These are phyloP conservation scores for Chaetoscypha palmicola DNA, from an alignment of 2,329 filamentous ascomycete genomes.

Conservation along the genomic window DNA sequence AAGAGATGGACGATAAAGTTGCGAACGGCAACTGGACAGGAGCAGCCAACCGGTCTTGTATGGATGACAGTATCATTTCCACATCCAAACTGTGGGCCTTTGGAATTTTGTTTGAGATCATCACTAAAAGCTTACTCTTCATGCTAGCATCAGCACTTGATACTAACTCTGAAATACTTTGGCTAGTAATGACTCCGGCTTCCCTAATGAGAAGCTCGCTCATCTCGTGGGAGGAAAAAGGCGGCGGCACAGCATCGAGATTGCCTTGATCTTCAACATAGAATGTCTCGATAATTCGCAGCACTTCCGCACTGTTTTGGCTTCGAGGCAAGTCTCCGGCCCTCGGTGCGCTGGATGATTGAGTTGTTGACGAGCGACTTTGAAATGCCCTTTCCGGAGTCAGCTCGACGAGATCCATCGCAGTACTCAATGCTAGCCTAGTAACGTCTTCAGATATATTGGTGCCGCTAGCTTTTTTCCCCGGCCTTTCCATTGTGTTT, in stretches of 20 bases:
- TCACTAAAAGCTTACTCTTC: slow-evolving; percentile 52
- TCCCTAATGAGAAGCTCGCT: slow-evolving; percentile 60
- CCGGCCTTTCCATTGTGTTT: slow-evolving; percentile 39
- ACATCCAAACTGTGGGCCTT: slow-evolving; percentile 40
- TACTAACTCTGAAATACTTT: slow-evolving; percentile 37
- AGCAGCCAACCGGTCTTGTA: slow-evolving; percentile 41
- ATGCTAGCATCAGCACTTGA: slow-evolving; percentile 45
- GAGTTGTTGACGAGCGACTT: slow-evolving; percentile 23
- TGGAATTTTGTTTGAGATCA: slow-evolving; percentile 48
- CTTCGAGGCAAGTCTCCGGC: slow-evolving; percentile 26
- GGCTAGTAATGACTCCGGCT: slow-evolving; percentile 45
- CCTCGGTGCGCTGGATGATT: slow-evolving; percentile 21
- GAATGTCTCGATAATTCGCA: slow-evolving; percentile 56
- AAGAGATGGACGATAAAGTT: slow-evolving; percentile 51
- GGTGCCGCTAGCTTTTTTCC: slow-evolving; percentile 23
- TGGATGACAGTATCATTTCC: slow-evolving; percentile 42
- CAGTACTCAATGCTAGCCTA: slow-evolving; percentile 39
- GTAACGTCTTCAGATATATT: slow-evolving; percentile 20
- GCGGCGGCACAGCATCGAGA: slow-evolving; percentile 53
- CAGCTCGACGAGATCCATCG: slow-evolving; percentile 52
- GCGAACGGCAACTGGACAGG: slow-evolving; percentile 40
- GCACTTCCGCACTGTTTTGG: slow-evolving; percentile 43
- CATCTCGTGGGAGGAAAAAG: slow-evolving; percentile 48
- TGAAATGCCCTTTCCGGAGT: slow-evolving; percentile 59
- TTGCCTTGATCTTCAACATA: slow-evolving; percentile 66